Conservation (phyloP, 345 rosid species). For the Salix dunnii region DNA sequence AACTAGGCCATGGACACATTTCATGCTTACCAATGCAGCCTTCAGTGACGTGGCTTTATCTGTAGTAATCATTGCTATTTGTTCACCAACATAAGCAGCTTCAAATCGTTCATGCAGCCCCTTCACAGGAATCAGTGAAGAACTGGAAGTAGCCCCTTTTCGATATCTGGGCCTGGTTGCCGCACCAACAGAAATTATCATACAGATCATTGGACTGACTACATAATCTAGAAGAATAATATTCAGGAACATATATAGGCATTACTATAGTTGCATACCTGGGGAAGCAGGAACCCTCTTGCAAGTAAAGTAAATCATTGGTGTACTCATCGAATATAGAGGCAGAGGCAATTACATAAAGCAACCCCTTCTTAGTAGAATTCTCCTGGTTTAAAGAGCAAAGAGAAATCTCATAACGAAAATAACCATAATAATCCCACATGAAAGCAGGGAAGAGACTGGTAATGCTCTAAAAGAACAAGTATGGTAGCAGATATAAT, state of each 20-base stretch:
- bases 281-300: slow-evolving; percentile 29
- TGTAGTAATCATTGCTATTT: not conserved
- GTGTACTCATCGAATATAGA: slow-evolving; percentile 24
- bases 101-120: slow-evolving; percentile 17
- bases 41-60: slow-evolving; percentile 5
- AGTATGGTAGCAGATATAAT: not conserved
- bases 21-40: slow-evolving; percentile 14
- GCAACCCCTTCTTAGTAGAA: slow-evolving; percentile 23
- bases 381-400: slow-evolving; percentile 2
- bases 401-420: not conserved
- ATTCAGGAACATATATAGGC: not conserved
- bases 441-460: too few species aligned
- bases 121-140: slow-evolving; percentile 9
- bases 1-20: not conserved
- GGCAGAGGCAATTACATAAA: slow-evolving; percentile 21
- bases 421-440: not conserved
- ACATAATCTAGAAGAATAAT: not conserved
- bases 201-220: not conserved
- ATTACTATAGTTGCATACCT: slow-evolving; percentile 1
- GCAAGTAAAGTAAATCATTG: slow-evolving; percentile 25
- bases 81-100: slow-evolving; percentile 3
- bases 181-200: slow-evolving; percentile 5
- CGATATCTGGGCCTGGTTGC: slow-evolving; percentile 25
- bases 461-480: not conserved
- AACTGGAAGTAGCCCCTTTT: not conserved